phyloP scores from a whole-genome alignment of 176 grass and related monocot genomes.

The Zoysia pacifica region DNA sequence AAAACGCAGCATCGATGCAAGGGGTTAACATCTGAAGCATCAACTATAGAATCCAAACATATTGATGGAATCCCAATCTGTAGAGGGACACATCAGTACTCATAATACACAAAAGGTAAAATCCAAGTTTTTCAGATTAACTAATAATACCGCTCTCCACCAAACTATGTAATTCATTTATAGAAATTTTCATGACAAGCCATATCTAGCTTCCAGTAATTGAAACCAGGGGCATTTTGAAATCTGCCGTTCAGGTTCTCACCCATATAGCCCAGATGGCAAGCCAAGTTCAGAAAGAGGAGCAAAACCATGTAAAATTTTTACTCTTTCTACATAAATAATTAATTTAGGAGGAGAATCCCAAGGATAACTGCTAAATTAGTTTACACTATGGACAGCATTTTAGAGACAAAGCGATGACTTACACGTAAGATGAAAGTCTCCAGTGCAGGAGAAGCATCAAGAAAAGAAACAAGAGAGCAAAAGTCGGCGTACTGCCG shows the following conservation, averaged over 20 bases:
- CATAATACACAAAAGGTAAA: neutral
- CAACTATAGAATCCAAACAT: neutral
- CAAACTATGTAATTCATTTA: no score
- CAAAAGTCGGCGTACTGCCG: no score
- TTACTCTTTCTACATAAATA: neutral
- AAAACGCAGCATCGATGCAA: neutral
- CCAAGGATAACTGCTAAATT: no score
- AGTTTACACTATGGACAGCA: neutral
- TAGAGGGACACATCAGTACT: neutral
- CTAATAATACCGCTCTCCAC: no score
- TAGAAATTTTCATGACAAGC: no score
- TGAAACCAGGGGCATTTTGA: no score
- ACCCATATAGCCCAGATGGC: no score
- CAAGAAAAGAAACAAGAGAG: neutral
- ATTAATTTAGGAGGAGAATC: neutral
- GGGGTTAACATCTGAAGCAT: neutral
- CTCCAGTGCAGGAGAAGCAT: neutral
- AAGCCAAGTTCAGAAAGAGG: no score
- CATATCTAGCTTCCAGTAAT: no score
- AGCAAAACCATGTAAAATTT: no score
- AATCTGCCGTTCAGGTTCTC: no score
- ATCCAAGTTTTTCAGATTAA: neutral
- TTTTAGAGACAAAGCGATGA: neutral
- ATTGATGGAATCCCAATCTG: neutral
- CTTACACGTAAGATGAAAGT: neutral